A percentile compares a stretch with the other conserved stretches of the same genome.
These are phyloP conservation scores for Otatea glauca DNA, from an alignment of 176 grass and related monocot genomes.

Conservation along the genomic window DNA sequence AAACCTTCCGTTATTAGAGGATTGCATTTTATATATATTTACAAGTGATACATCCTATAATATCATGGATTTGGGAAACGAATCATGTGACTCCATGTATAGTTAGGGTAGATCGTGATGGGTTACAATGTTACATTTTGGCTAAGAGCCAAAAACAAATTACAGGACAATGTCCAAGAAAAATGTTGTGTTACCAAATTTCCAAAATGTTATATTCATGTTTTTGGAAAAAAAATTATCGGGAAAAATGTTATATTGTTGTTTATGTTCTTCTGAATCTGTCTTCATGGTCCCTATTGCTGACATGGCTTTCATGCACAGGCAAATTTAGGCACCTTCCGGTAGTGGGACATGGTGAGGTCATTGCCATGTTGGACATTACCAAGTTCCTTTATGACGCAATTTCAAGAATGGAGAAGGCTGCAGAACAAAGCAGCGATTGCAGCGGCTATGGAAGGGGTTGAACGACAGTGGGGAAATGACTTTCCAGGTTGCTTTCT, in stretches of 20 bases:
- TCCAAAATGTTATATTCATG: too few species aligned
- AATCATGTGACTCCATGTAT: background rate
- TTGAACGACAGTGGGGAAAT: constrained; percentile 61
- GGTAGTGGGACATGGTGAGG: constrained; percentile 78
- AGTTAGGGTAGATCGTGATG: background rate
- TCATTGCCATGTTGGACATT: constrained; percentile 87
- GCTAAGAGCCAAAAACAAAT: background rate
- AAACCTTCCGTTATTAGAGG: background rate
- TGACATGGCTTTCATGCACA: constrained; percentile 42
- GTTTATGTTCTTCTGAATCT: background rate
- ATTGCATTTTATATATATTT: background rate
- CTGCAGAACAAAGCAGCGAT: constrained; percentile 80
- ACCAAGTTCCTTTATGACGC: constrained; percentile 81
- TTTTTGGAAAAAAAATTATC: too few species aligned
- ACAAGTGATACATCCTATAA: too few species aligned
- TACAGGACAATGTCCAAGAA: background rate
- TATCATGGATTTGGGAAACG: background rate
- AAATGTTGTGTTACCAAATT: background rate
- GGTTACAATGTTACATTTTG: background rate
- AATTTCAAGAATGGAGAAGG: constrained; percentile 89
- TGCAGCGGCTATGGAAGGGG: constrained; percentile 74
- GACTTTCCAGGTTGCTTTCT: constrained; percentile 54
- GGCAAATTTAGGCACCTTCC: constrained; percentile 96
- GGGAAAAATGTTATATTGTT: background rate
- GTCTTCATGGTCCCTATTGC: background rate